These are phyloP conservation scores for Ganoderma lingzhi DNA, from an alignment of 1,284 basidiomycete species.

Conservation along the genomic window DNA sequence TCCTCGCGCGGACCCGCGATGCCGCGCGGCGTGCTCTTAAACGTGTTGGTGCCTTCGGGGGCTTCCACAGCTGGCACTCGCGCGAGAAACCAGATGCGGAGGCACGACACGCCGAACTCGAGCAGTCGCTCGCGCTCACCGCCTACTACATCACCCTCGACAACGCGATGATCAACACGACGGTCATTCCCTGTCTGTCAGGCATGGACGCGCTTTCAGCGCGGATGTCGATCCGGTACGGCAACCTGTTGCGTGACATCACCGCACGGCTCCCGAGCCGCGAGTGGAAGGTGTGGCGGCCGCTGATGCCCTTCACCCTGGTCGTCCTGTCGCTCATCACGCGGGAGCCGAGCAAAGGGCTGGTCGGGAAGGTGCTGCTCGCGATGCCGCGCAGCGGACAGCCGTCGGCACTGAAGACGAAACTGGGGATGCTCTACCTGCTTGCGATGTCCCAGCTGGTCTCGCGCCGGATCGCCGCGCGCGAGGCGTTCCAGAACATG, in stretches of 20 bases:
- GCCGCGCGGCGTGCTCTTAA: background rate
- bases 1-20: conserved; percentile 14
- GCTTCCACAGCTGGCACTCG: conserved; percentile 22
- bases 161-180: conserved; percentile 24
- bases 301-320: conserved; percentile 24
- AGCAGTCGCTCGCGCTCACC: conserved; percentile 27
- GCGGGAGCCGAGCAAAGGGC: conserved; percentile 21
- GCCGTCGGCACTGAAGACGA: conserved; percentile 11
- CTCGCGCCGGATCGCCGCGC: conserved; percentile 14
- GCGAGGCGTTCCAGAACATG: conserved; percentile 23
- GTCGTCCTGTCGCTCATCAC: conserved; percentile 25
- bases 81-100: conserved; percentile 27
- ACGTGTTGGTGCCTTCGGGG: background rate
- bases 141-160: conserved; percentile 24
- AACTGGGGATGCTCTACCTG: conserved; percentile 26
- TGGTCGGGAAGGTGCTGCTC: conserved; percentile 17
- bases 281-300: conserved; percentile 22
- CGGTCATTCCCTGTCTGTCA: conserved; percentile 25
- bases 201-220: conserved; percentile 25
- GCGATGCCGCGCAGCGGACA: conserved; percentile 16
- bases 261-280: conserved; percentile 15
- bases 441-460: conserved; percentile 25
- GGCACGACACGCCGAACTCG: conserved; percentile 19
- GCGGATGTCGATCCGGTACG: conserved; percentile 26
- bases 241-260: conserved; percentile 14